phyloP scores from a whole-genome alignment of 2,329 filamentous ascomycete species.

The Alternaria panax region DNA sequence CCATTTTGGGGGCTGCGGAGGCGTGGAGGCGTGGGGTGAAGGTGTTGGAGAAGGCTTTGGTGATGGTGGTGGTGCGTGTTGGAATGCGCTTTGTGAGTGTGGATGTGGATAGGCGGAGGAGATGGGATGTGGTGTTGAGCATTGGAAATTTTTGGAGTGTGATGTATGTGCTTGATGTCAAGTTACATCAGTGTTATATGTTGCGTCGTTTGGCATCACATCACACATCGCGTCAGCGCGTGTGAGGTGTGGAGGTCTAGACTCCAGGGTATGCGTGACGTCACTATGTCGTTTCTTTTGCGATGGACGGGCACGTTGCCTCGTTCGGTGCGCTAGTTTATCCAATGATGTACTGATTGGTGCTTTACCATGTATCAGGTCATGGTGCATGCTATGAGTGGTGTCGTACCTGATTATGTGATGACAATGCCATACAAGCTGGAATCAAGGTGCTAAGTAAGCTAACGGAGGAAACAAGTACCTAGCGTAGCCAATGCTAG shows the following conservation, averaged over 20 bases:
- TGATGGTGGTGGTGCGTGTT: neutral
- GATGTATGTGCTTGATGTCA: neutral
- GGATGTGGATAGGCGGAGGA: constrained; percentile 10
- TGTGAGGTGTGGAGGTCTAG: constrained; percentile 12
- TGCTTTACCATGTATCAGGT: neutral
- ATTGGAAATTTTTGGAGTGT: constrained; percentile 22
- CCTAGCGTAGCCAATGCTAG: too few relatives aligned
- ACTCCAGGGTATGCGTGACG: constrained; percentile 14
- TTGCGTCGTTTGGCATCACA: constrained; percentile 1
- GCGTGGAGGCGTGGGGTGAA: neutral
- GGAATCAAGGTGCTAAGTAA: constrained; percentile 4
- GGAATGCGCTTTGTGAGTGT: neutral
- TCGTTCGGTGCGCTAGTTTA: constrained; percentile 3
- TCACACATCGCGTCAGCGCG: constrained; percentile 5
- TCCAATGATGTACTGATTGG: neutral
- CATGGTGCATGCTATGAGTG: neutral
- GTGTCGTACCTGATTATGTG: constrained; percentile 24
- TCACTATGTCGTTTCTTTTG: constrained; percentile 17
- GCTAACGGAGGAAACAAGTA: too few relatives aligned
- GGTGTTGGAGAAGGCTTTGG: constrained; percentile 8
- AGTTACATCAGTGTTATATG: neutral
- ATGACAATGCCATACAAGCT: constrained; percentile 8
- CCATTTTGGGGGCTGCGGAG: constrained; percentile 23
- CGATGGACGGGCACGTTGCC: constrained; percentile 7
- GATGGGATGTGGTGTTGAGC: constrained; percentile 33